Conservation (phyloP, 2,329 filamentous ascomycete genomes). For the Fusarium sp. region DNA sequence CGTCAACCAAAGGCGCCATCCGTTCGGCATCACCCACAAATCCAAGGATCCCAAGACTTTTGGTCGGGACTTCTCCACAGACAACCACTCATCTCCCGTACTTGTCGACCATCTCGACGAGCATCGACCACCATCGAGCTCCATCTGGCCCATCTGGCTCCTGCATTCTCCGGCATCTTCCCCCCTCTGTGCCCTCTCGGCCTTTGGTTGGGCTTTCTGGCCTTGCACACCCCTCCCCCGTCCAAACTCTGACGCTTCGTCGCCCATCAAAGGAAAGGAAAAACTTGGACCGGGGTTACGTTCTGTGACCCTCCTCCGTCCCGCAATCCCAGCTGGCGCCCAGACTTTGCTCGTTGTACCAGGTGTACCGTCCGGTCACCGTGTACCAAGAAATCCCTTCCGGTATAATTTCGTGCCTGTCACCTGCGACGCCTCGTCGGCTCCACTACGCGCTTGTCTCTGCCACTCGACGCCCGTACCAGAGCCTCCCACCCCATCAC, state of each 20-base stretch:
- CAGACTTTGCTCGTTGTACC: constrained; percentile 31
- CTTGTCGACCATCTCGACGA: constrained; percentile 4
- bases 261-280: constrained; percentile 12
- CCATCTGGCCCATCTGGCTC: constrained; percentile 9
- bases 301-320: constrained; percentile 40
- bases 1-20: constrained; percentile 23
- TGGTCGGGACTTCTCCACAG: constrained; percentile 24
- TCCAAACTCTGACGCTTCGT: constrained; percentile 38
- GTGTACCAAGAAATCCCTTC: constrained; percentile 47
- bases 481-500: constrained; percentile 32
- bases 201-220: constrained; percentile 6
- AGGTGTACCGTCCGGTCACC: constrained; percentile 38
- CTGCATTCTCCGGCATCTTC: constrained; percentile 37
- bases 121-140: not conserved
- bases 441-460: constrained; percentile 47
- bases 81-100: constrained; percentile 13
- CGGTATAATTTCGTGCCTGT: constrained; percentile 52
- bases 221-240: constrained; percentile 16
- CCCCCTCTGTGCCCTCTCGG: constrained; percentile 3
- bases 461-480: constrained; percentile 32
- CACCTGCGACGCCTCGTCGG: constrained; percentile 44
- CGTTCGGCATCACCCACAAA: constrained; percentile 22
- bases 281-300: constrained; percentile 38
- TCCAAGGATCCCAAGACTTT: constrained; percentile 9
- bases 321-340: constrained; percentile 39